These are phyloP conservation scores for Pseudomonodictys pantanalensis DNA, from an alignment of 495 filamentous ascomycete genomes.

Conservation along the genomic window DNA sequence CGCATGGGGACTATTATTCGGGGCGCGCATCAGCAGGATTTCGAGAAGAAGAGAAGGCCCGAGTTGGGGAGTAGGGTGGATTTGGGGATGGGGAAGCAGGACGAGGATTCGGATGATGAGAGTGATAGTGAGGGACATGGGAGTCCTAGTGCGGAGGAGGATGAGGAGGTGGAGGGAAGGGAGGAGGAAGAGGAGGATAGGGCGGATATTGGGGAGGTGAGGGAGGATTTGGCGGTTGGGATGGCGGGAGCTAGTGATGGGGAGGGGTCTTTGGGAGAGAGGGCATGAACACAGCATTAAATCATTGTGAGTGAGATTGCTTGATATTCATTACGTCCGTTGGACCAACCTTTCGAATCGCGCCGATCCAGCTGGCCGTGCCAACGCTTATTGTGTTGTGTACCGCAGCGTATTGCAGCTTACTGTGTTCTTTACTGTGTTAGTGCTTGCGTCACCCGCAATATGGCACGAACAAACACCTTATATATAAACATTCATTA, in stretches of 20 bases:
- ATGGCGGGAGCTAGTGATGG: conserved; percentile 9
- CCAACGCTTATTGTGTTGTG: too few relatives aligned
- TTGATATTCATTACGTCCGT: too few relatives aligned
- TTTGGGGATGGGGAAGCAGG: conserved; percentile 30
- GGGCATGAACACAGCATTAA: not conserved
- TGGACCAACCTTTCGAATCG: too few relatives aligned
- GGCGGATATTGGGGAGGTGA: conserved; percentile 22
- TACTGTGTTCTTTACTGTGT: too few relatives aligned
- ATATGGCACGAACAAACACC: too few relatives aligned
- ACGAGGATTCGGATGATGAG: conserved; percentile 36
- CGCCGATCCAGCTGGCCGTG: too few relatives aligned
- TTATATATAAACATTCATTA: too few relatives aligned
- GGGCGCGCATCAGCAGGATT: conserved; percentile 81
- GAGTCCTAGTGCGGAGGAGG: not conserved
- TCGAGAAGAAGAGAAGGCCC: conserved; percentile 66
- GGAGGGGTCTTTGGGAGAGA: not conserved
- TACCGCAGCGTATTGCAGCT: too few relatives aligned
- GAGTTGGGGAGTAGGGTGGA: conserved; percentile 28
- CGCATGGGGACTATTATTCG: conserved; percentile 62
- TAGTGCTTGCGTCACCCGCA: too few relatives aligned
- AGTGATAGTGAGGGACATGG: conserved; percentile 1
- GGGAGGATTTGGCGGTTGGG: conserved; percentile 13
- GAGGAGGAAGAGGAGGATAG: conserved; percentile 30
- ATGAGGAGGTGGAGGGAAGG: conserved; percentile 24
- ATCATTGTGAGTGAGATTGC: too few relatives aligned